A percentile compares a stretch with the other conserved stretches of the same genome.
These are phyloP conservation scores for Tetrapisispora pingtungensis DNA, from an alignment of 805 yeast genomes.

Conservation along the genomic window DNA sequence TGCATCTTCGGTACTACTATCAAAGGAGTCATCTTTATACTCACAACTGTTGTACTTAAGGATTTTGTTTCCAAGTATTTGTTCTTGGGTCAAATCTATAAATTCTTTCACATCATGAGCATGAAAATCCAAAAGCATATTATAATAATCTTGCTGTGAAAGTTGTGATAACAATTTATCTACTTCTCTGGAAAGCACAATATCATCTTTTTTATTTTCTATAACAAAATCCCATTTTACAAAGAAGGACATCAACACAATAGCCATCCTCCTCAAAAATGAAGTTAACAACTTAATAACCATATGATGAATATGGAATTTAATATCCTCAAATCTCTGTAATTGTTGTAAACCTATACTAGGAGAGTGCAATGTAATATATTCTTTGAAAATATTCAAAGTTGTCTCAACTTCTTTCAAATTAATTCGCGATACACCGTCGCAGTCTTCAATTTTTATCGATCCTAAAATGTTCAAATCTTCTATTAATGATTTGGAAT, in stretches of 20 bases:
- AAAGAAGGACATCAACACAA: conserved; percentile 10
- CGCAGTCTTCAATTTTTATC: not conserved
- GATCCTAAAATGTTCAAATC: not conserved
- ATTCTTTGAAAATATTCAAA: conserved; percentile 2
- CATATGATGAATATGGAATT: conserved; percentile 6
- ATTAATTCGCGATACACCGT: not conserved
- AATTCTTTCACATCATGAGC: not conserved
- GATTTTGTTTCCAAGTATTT: not conserved
- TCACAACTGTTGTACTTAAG: not conserved
- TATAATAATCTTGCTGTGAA: not conserved
- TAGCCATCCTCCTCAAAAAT: conserved; percentile 13
- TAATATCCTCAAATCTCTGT: not conserved
- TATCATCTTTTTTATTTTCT: not conserved
- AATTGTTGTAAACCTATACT: not conserved
- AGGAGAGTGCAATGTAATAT: conserved; percentile 1
- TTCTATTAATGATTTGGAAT: not conserved
- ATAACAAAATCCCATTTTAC: conserved; percentile 4
- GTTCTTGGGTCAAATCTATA: not conserved
- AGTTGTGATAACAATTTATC: not conserved
- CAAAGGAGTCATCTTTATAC: not conserved
- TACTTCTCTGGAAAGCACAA: not conserved
- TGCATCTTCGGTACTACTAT: not conserved
- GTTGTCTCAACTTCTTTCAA: not conserved
- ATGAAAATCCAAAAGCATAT: not conserved
- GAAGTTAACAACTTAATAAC: conserved; percentile 9